phyloP scores from a whole-genome alignment of 2,329 filamentous ascomycete genomes.

The Verticillium dahliae region DNA sequence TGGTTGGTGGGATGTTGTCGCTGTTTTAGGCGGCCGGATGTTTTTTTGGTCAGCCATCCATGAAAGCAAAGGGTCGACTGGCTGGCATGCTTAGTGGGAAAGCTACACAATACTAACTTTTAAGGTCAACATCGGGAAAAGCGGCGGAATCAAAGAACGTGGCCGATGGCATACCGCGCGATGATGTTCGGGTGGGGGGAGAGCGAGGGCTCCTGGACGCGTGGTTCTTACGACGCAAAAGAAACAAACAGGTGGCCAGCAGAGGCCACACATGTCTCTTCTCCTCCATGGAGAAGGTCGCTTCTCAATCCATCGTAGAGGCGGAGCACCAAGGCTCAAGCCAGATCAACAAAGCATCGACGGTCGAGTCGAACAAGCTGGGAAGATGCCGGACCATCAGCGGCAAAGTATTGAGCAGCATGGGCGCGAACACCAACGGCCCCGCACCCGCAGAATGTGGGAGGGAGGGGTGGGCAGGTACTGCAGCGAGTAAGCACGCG shows the following conservation, averaged over 20 bases:
- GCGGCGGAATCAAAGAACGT: background rate
- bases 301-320: background rate
- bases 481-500: background rate
- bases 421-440: background rate
- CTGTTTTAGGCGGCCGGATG: background rate
- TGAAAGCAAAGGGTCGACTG: too few species aligned
- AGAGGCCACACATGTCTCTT: background rate
- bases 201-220: background rate
- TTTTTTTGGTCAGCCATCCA: background rate
- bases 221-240: background rate
- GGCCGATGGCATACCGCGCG: background rate
- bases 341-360: background rate
- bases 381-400: background rate
- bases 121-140: background rate
- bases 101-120: too few species aligned
- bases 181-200: background rate
- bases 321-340: background rate
- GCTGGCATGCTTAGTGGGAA: too few species aligned
- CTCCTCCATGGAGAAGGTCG: background rate
- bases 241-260: background rate
- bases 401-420: background rate
- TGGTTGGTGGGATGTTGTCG: background rate
- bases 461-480: background rate
- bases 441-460: background rate
- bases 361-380: background rate